A percentile compares a stretch with the other conserved stretches of the same genome.
phyloP scores from a whole-genome alignment of 768 basidiomycete genomes.

The Auricularia heimuer region DNA sequence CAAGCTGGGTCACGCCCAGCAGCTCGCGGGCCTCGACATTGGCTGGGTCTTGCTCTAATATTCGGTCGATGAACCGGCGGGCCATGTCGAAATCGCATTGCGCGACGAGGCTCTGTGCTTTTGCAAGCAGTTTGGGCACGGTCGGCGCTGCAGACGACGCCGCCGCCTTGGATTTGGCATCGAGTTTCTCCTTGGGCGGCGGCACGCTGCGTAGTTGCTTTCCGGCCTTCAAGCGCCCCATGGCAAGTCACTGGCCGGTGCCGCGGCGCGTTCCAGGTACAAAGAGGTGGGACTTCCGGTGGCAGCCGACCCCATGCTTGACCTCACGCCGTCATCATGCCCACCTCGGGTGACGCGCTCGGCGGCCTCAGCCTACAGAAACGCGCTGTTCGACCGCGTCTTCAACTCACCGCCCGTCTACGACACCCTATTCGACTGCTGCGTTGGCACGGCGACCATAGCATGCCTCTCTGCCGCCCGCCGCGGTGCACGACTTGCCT shows the following conservation, averaged over 20 bases:
- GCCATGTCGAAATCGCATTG: slow-evolving; percentile 84
- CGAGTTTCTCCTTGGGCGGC: background rate
- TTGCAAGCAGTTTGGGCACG: slow-evolving; percentile 51
- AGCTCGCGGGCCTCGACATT: slow-evolving; percentile 70
- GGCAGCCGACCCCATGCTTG: too few relatives aligned
- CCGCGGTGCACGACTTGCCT: too few relatives aligned
- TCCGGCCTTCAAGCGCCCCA: background rate
- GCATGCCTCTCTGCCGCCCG: too few relatives aligned
- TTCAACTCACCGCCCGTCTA: too few relatives aligned
- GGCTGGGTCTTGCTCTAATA: slow-evolving; percentile 51
- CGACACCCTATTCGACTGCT: too few relatives aligned
- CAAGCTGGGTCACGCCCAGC: slow-evolving; percentile 68
- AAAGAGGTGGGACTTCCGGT: too few relatives aligned
- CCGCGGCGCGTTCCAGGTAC: too few relatives aligned
- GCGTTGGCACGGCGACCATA: too few relatives aligned
- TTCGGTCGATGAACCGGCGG: slow-evolving; percentile 55
- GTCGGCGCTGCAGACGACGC: slow-evolving; percentile 27
- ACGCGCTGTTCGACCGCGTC: too few relatives aligned
- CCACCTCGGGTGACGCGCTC: too few relatives aligned
- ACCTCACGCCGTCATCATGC: too few relatives aligned
- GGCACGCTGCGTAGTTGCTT: background rate
- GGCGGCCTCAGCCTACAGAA: too few relatives aligned
- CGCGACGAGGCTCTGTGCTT: slow-evolving; percentile 69
- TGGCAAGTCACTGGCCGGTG: background rate
- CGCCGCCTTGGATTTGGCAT: background rate